Evolutionary conservation across 768 basidiomycete species (phyloP).

Genomic region (Naganishia vishniacii): DNA sequence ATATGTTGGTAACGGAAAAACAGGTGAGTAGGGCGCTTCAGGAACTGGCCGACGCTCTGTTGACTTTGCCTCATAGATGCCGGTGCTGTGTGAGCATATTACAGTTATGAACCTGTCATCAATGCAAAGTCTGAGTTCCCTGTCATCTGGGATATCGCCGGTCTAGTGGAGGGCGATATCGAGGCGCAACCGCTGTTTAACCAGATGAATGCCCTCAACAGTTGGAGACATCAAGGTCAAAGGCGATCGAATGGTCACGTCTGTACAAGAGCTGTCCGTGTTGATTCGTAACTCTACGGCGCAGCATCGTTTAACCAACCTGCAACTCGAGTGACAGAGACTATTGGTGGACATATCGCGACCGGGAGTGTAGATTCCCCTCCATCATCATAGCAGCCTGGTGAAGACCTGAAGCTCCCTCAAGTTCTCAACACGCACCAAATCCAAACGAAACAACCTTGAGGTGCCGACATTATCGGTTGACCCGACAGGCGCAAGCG

Average conservation of each 20-base stretch:
- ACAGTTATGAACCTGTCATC: conserved; percentile 41
- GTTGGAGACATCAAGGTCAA: conserved; percentile 41
- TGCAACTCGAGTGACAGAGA: conserved; percentile 44
- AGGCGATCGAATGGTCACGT: conserved; percentile 46
- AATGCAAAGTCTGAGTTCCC: conserved; percentile 36
- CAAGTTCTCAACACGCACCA: conserved; percentile 24
- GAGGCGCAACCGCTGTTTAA: conserved; percentile 40
- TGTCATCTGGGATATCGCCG: conserved; percentile 40
- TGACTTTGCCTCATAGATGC: conserved; percentile 29
- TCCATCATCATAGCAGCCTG: too few relatives aligned
- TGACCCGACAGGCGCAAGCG: too few relatives aligned
- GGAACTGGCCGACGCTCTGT: neutral
- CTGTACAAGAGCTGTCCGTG: conserved; percentile 2
- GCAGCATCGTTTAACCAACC: conserved; percentile 31
- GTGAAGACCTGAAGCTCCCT: conserved; percentile 12
- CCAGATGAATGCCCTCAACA: conserved; percentile 39
- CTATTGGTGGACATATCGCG: conserved; percentile 49
- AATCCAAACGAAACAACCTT: conserved; percentile 37
- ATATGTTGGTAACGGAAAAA: conserved; percentile 3
- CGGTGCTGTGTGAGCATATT: conserved; percentile 39
- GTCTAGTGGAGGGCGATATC: conserved; percentile 43
- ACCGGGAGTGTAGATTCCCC: neutral
- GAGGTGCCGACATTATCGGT: conserved; percentile 40
- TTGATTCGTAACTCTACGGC: conserved; percentile 10
- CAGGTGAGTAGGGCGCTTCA: neutral